These are phyloP conservation scores for Mycena galopus DNA, from an alignment of 768 basidiomycete species.

Conservation along the genomic window DNA sequence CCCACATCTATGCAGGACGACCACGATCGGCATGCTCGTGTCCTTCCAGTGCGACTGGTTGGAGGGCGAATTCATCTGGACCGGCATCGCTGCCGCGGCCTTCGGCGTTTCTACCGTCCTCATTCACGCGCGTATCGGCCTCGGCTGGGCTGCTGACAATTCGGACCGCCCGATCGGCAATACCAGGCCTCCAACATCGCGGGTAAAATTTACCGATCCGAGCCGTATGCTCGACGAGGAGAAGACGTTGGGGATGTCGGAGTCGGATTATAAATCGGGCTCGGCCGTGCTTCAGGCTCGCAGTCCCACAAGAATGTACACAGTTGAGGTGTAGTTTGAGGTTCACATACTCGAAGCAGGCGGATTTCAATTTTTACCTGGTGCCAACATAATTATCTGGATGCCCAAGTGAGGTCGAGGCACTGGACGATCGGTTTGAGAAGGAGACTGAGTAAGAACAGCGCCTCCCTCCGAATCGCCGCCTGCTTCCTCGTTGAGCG, in stretches of 20 bases:
- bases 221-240: slow-evolving; percentile 10
- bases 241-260: not conserved
- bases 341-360: too few relatives aligned
- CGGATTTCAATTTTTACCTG: too few relatives aligned
- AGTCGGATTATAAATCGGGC: not conserved
- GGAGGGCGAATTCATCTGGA: slow-evolving; percentile 29
- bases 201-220: slow-evolving; percentile 5
- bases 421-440: too few relatives aligned
- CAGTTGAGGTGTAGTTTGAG: slow-evolving; percentile 3
- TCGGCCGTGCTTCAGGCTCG: slow-evolving; percentile 1
- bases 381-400: too few relatives aligned
- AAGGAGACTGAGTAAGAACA: too few relatives aligned
- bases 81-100: slow-evolving; percentile 19
- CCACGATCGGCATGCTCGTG: slow-evolving; percentile 22
- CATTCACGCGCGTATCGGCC: slow-evolving; percentile 31
- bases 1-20: slow-evolving; percentile 21
- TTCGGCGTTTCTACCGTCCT: slow-evolving; percentile 29
- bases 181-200: not conserved
- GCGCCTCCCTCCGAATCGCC: too few relatives aligned
- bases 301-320: slow-evolving; percentile 15
- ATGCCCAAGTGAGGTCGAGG: too few relatives aligned
- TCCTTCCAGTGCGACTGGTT: slow-evolving; percentile 30
- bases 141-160: slow-evolving; percentile 21
- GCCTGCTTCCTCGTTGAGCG: too few relatives aligned
- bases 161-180: not conserved